A percentile compares a stretch with the other conserved stretches of the same genome.
Evolutionary conservation across 208 protist species (phyloP).

Genomic region (Endotrypanum monterogeii): DNA sequence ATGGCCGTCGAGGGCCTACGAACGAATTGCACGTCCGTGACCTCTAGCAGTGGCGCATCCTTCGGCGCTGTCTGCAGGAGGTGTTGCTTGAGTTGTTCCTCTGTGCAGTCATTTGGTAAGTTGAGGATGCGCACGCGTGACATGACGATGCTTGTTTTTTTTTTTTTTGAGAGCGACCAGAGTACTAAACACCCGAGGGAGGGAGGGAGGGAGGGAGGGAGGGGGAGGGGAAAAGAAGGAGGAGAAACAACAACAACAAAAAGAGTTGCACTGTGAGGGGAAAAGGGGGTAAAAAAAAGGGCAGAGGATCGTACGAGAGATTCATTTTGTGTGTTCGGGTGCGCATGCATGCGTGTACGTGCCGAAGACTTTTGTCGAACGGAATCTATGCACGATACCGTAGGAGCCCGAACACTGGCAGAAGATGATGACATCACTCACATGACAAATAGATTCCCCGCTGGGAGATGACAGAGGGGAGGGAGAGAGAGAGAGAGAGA

Average conservation of each 20-base stretch:
- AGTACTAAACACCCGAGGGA: neutral
- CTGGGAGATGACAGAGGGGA: too few relatives aligned
- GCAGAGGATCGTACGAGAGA: too few relatives aligned
- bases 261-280: too few relatives aligned
- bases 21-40: constrained; percentile 79
- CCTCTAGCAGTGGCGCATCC: constrained; percentile 84
- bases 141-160: constrained; percentile 32
- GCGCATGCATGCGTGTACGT: too few relatives aligned
- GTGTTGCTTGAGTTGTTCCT: constrained; percentile 91
- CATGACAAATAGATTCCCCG: too few relatives aligned
- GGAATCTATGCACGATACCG: too few relatives aligned
- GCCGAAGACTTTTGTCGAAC: too few relatives aligned
- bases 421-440: too few relatives aligned
- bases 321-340: too few relatives aligned
- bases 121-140: constrained; percentile 95
- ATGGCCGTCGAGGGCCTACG: constrained; percentile 22
- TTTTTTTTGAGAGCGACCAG: neutral
- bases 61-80: constrained; percentile 69
- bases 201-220: neutral
- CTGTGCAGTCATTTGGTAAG: constrained; percentile 93
- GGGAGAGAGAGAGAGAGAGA: too few relatives aligned
- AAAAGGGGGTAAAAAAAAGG: too few relatives aligned
- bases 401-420: too few relatives aligned
- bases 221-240: neutral
- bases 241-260: neutral